Percentiles rank a stretch among this genome's conserved stretches.
phyloP scores from a whole-genome alignment of 306 rosid species.

The Quercus berberidifolia region DNA sequence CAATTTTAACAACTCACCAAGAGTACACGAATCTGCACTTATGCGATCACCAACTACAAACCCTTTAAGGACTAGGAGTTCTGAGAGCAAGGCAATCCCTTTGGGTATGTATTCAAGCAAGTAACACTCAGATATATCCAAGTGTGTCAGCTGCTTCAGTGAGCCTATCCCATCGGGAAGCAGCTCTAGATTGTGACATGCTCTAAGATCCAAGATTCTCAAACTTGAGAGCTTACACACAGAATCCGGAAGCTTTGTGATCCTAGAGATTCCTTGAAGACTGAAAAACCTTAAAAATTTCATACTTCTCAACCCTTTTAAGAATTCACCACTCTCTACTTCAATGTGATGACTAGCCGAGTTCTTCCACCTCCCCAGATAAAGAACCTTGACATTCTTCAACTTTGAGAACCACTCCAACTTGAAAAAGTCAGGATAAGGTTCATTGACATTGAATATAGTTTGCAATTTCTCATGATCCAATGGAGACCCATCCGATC shows the following conservation, averaged over 20 bases:
- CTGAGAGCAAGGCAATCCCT: constrained; percentile 7
- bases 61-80: constrained; percentile 27
- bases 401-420: constrained; percentile 21
- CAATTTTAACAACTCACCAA: not conserved
- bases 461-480: not conserved
- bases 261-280: constrained; percentile 29
- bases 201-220: constrained; percentile 31
- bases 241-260: constrained; percentile 4
- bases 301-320: constrained; percentile 7
- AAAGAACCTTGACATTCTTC: constrained; percentile 14
- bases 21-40: not conserved
- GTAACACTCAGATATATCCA: constrained; percentile 36
- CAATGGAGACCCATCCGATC: not conserved
- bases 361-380: constrained; percentile 23
- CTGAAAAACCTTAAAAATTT: constrained; percentile 19
- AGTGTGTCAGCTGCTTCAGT: constrained; percentile 22
- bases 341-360: constrained; percentile 22
- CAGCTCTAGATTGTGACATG: constrained; percentile 32
- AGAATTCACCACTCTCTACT: not conserved
- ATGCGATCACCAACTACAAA: not conserved
- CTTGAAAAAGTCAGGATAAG: constrained; percentile 23
- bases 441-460: constrained; percentile 27
- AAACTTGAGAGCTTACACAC: not conserved
- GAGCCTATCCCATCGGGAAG: constrained; percentile 13
- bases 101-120: constrained; percentile 28